Base-by-base conservation (phyloP, 306 rosid genomes). In the Coriaria nepalensis region DNA sequence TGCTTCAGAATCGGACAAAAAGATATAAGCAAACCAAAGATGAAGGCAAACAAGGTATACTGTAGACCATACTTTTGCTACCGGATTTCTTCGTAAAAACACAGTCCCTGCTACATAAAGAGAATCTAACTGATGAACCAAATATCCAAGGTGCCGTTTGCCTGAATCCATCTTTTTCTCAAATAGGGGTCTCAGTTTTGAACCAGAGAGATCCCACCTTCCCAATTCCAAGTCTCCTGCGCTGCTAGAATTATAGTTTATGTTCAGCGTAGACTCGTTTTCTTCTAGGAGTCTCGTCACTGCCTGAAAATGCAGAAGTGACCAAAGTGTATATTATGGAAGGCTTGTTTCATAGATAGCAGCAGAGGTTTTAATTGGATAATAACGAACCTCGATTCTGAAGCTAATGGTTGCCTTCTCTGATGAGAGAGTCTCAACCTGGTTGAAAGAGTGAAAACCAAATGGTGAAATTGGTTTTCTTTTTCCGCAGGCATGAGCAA, bases 341-440 rank as follows among this genome's bases (percentile, higher is more conserved):
- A 5, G 33, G 7, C 35, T 11, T 4, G 47, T 54, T 10, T 20
- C 14, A 13, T 32, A 9, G 35, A 14, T 43, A 47, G 55, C 55
- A 46, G 56, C 13, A 13, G 45, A 35, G 52, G 52, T 59, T 47
- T 38, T 3, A 33, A 53, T 45, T 6, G 6, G 61, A 11, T 46
- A 29, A 43, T 40, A 57, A 44, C 33, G 9, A 77, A 92, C 96
- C 98, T 92, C 96, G 5, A 78, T 85, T 70, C 98, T 73, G 68
- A 92, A 82, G 51, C 45, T 46, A 49, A 79, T 80, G 49, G 94
- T 85, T 36, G 94, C 87, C 72, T 82, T 92, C 60, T 92, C 96
- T 14, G 98, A 82, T 42, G 98, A 92, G 53, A 92, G 98, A 47
- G 88, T 72, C 69, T 92, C 96, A 51, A 92, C 96, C 98, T 85